Conservation (phyloP, 371 early-diverging fungal genomes). For the Mucor ambiguus region DNA sequence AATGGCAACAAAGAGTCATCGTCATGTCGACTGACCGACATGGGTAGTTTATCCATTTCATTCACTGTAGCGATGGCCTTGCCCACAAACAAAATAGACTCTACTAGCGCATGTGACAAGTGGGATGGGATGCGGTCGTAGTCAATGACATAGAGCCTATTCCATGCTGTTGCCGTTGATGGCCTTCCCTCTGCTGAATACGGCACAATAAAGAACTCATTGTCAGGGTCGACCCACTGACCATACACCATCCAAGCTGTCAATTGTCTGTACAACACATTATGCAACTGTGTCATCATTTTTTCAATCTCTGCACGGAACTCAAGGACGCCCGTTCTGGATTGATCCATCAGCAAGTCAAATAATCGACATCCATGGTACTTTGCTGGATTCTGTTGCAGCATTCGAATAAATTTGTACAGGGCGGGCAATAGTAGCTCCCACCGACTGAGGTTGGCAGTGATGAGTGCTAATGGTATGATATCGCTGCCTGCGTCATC, state of each 20-base stretch:
- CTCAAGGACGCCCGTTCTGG: constrained; percentile 61
- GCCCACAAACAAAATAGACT: constrained; percentile 75
- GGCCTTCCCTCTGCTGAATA: background rate
- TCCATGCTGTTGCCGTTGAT: constrained; percentile 40
- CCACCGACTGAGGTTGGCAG: constrained; percentile 43
- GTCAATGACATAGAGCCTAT: constrained; percentile 55
- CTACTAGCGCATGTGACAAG: constrained; percentile 53
- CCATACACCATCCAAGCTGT: constrained; percentile 79
- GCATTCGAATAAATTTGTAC: constrained; percentile 24
- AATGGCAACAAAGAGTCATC: background rate
- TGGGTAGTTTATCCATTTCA: constrained; percentile 19
- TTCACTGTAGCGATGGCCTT: constrained; percentile 69
- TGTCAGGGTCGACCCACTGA: constrained; percentile 58
- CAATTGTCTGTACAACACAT: constrained; percentile 69
- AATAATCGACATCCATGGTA: constrained; percentile 59
- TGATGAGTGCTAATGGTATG: constrained; percentile 51
- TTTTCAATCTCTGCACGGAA: constrained; percentile 53
- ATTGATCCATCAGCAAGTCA: constrained; percentile 56
- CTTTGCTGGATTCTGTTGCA: constrained; percentile 34
- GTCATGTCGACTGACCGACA: background rate
- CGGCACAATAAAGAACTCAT: constrained; percentile 70
- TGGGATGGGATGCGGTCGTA: constrained; percentile 53
- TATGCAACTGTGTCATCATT: constrained; percentile 56
- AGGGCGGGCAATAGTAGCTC: constrained; percentile 53
- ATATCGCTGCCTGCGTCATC: constrained; percentile 49